Conservation (phyloP, 495 filamentous ascomycete genomes). For the Tirmania nivea region DNA sequence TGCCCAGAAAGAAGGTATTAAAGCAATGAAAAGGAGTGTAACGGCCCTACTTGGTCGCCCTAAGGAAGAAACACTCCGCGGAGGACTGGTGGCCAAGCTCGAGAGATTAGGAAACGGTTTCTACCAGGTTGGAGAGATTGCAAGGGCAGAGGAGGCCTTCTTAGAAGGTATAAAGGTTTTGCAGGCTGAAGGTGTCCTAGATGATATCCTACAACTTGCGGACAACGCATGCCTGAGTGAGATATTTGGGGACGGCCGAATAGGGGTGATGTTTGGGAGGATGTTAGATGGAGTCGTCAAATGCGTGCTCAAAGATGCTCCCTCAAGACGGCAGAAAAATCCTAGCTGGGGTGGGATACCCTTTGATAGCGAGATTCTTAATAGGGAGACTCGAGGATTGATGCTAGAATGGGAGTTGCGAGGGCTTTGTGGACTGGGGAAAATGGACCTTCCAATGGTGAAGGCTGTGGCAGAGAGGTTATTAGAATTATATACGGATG, state of each 20-base stretch:
- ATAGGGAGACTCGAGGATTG: slow-evolving; percentile 7
- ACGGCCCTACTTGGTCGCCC: slow-evolving; percentile 9
- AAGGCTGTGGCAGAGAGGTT: slow-evolving; percentile 13
- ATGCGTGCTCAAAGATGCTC: slow-evolving; percentile 9
- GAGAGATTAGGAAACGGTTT: slow-evolving; percentile 13
- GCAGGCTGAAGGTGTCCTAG: slow-evolving; percentile 9
- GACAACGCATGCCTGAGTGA: slow-evolving; percentile 2
- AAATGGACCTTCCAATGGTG: slow-evolving; percentile 10
- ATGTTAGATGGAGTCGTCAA: slow-evolving; percentile 14
- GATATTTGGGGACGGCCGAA: neutral
- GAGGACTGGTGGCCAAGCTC: slow-evolving; percentile 9
- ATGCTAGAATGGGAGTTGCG: slow-evolving; percentile 16
- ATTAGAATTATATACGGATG: slow-evolving; percentile 12
- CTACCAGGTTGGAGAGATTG: slow-evolving; percentile 11
- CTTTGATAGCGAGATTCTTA: slow-evolving; percentile 13
- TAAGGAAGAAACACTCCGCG: slow-evolving; percentile 5
- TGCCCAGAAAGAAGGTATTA: slow-evolving; percentile 9
- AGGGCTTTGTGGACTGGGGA: slow-evolving; percentile 12
- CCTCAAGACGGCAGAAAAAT: slow-evolving; percentile 2
- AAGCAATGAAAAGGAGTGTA: slow-evolving; percentile 9
- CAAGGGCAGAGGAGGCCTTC: slow-evolving; percentile 11
- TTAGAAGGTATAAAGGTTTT: slow-evolving; percentile 9
- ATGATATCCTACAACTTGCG: slow-evolving; percentile 7
- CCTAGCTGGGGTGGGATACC: slow-evolving; percentile 8
- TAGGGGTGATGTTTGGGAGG: slow-evolving; percentile 6